Conservation (phyloP, 179 eudicot genomes). For the Silene coronaria region DNA sequence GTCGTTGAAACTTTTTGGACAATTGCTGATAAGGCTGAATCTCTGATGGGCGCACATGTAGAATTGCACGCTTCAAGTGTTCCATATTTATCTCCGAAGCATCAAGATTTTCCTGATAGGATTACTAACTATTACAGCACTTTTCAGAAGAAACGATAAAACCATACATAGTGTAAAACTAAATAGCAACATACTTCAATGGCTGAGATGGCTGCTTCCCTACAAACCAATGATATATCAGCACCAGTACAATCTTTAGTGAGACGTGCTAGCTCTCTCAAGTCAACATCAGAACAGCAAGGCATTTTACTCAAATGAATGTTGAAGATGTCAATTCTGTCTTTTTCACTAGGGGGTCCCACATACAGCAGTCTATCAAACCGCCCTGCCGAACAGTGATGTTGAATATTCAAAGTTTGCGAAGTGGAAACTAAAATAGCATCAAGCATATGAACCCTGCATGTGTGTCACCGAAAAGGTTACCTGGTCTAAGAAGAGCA, state of each 20-base stretch:
- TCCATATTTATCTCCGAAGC: constrained; percentile 69
- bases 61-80: constrained; percentile 58
- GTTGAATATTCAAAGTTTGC: not conserved
- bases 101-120: constrained; percentile 55
- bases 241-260: constrained; percentile 90
- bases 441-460: not conserved
- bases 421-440: not conserved
- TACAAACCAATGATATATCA: constrained; percentile 72
- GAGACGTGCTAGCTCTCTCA: constrained; percentile 52
- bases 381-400: constrained; percentile 47
- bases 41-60: constrained; percentile 60
- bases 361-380: constrained; percentile 81
- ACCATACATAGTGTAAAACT: not conserved
- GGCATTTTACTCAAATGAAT: constrained; percentile 70
- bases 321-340: constrained; percentile 64
- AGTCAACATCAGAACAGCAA: constrained; percentile 57
- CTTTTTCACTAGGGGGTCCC: constrained; percentile 72
- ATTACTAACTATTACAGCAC: constrained; percentile 5
- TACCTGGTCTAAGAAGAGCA: constrained; percentile 97
- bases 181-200: constrained; percentile 48
- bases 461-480: constrained; percentile 3
- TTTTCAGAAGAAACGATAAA: not conserved
- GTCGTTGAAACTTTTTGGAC: constrained; percentile 61
- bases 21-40: constrained; percentile 54
- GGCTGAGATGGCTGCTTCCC: constrained; percentile 71